Base-by-base conservation (phyloP, 176 grass and related monocot genomes). In the Avena atlantica region DNA sequence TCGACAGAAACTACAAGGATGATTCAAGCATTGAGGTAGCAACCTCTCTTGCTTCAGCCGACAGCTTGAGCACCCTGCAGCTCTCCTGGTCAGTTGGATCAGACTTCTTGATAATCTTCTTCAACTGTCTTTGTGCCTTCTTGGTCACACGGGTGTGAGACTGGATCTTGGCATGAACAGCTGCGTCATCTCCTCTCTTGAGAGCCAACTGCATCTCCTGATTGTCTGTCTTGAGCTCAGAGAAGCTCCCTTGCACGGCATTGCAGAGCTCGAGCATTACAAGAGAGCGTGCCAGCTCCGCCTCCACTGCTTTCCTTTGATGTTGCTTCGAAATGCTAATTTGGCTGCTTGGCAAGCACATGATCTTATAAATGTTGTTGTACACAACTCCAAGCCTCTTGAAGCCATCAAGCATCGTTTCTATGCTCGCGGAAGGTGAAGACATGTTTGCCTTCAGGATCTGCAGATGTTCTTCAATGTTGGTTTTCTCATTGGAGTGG, bases 121-220 rank as follows among this genome's bases (percentile, higher is more conserved):
- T 90, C 17, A 77, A 80, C 70, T 92, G 81, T 16, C 85, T 94
- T 14, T 83, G 55, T 2, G n/a, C 82, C 60, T 88, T 91, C 78
- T 79, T 92, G 47, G 55, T 72, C 27, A 88, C 44, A 13, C 34
- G 23, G 36, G 70, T 73, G 70, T 13, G 90, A 20, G 83, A 79
- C 85, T 59, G 81, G 17, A 74, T 51, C 52, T 79, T 89, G 66
- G 9, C 61, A 55, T 79, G 61, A 27, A 75, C 23, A 45, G 66
- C 17, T 14, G 36, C 34, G 48, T 81, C 44, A 64, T 80, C 64
- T 55, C 92, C 70, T 91, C 79, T 88, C 83, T 85, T 61, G 25
- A 84, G 68, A 76, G 27, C 16, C 48, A 87, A 70, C 8, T 62
- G 67, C 19, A 89, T 78, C 9, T 83, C 48, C 48, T 77, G 50